Conservation (phyloP, 2,329 filamentous ascomycete genomes). For the Botrytis pseudocinerea region DNA sequence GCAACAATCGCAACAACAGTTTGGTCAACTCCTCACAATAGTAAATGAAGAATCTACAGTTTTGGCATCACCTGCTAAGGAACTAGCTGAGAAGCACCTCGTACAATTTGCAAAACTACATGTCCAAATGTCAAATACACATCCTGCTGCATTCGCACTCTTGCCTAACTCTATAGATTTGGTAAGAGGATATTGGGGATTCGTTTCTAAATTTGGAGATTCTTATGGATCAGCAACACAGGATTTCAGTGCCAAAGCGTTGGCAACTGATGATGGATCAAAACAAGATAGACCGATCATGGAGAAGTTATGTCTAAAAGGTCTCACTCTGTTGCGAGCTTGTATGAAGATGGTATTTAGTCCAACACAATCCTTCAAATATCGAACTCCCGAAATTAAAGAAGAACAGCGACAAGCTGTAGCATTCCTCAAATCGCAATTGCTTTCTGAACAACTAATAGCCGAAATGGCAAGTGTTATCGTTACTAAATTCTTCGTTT, state of each 20-base stretch:
- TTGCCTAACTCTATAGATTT: conserved; percentile 78
- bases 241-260: conserved; percentile 45
- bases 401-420: conserved; percentile 73
- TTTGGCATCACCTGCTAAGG: conserved; percentile 54
- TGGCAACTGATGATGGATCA: conserved; percentile 49
- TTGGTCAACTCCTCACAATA: conserved; percentile 71
- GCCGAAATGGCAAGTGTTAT: conserved; percentile 80
- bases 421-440: conserved; percentile 66
- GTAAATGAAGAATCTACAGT: conserved; percentile 57
- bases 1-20: conserved; percentile 73
- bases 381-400: conserved; percentile 71
- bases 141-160: conserved; percentile 79
- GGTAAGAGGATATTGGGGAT: conserved; percentile 79
- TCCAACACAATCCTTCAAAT: conserved; percentile 80
- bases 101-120: conserved; percentile 92
- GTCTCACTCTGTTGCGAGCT: conserved; percentile 75
- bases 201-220: conserved; percentile 75
- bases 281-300: conserved; percentile 61
- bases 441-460: conserved; percentile 77
- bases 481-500: conserved; percentile 85
- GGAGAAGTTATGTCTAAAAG: conserved; percentile 81
- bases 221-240: conserved; percentile 58
- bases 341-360: conserved; percentile 85
- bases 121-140: conserved; percentile 75
- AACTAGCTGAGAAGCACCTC: conserved; percentile 78